Evolutionary conservation across 495 filamentous ascomycete species (phyloP), one percentile per base, ranked within the genome.

Genomic region (Podospora australis): DNA sequence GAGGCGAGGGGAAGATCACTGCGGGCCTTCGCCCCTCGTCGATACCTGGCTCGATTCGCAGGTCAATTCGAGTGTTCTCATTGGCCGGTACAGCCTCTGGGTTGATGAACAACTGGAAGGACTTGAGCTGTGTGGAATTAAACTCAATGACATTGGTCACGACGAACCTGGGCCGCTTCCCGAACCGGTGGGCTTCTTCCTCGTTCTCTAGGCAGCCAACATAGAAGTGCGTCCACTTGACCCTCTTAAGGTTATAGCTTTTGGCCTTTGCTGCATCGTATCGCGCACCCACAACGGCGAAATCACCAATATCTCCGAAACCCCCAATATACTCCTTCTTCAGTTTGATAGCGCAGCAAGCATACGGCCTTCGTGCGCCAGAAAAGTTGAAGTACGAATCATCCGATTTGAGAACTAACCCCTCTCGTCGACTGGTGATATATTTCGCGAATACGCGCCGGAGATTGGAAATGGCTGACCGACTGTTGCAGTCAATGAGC

Each of bases 261-360:
- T 57, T 67, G 2, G 73, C 80, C 54, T 81, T 80, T 39, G 68
- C 71, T 9, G 79, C 65, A 50, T 84, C 78, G 51, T 83, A 87
- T 2, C 75, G 74, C 6, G 76, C 88, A 4, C 86, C 89, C 25
- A 95, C 66, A 6, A 91, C 73, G 1, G 84, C 80, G 53, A 95
- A 84, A 60, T 95, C 89, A 1, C 84, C 80, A 32, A 86, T 83
- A 54, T 94, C 88, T 1, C 88, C 89, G 54, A 89, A 74, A 5
- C 80, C 78, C 16, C 70, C 71, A n/a, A 95, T 84, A 50, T 94
- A 95, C 54, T 94, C 88, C 53, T 90, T 94, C 62, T 95, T 95
- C 22, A 95, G 59, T 65, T 95, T 95, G 57, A 95, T 86, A 65
- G 81, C 84, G 21, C 74, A 73, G 42, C 71, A 73, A 26, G 53